Evolutionary conservation across 1,284 basidiomycete genomes (phyloP).

Genomic region (Tetrapyrgos nigripes): DNA sequence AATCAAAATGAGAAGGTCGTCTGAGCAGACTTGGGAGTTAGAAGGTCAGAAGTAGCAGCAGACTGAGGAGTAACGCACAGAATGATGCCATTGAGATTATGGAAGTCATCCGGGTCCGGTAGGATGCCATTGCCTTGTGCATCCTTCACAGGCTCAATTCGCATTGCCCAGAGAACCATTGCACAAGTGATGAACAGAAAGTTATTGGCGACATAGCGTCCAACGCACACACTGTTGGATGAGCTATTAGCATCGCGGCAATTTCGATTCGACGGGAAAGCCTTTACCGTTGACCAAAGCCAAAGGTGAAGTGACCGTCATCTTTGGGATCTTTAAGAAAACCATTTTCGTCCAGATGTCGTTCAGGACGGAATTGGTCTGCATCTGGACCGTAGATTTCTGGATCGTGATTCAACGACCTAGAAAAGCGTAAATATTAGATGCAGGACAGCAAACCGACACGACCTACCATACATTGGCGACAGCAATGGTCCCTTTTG

Average conservation of each 20-base stretch:
- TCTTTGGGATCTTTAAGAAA: conserved; percentile 19
- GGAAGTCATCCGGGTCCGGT: background rate
- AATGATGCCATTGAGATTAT: too few relatives aligned
- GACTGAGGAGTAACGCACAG: too few relatives aligned
- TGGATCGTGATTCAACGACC: conserved; percentile 22
- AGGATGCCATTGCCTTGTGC: background rate
- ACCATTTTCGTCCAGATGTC: conserved; percentile 18
- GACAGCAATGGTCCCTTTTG: conserved; percentile 1
- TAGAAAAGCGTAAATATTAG: background rate
- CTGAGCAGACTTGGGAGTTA: too few relatives aligned
- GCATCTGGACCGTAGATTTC: conserved; percentile 22
- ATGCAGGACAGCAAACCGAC: background rate
- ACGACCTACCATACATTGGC: background rate
- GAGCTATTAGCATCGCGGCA: too few relatives aligned
- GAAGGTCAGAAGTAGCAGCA: too few relatives aligned
- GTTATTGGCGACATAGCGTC: conserved; percentile 13
- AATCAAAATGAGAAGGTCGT: too few relatives aligned
- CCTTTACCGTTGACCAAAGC: conserved; percentile 22
- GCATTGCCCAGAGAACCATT: conserved; percentile 9
- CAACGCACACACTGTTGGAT: conserved; percentile 14
- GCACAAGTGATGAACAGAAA: conserved; percentile 12
- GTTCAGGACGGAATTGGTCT: conserved; percentile 19
- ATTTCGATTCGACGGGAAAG: background rate
- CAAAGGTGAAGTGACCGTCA: conserved; percentile 25
- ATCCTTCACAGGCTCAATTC: conserved; percentile 10